phyloP scores from a whole-genome alignment of 495 filamentous ascomycete genomes.

The Annulohypoxylon stygium region DNA sequence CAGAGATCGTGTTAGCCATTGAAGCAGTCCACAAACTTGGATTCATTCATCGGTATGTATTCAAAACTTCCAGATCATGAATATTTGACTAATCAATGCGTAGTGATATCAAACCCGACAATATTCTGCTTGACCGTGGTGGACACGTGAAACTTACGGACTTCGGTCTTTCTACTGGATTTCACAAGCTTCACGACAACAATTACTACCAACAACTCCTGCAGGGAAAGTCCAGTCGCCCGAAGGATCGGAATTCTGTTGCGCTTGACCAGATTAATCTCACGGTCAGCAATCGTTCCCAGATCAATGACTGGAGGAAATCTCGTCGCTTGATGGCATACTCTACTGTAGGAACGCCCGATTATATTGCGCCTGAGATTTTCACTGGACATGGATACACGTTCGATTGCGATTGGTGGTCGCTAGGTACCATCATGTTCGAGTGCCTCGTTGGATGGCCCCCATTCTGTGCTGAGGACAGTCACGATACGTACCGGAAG shows the following conservation, averaged over 20 bases:
- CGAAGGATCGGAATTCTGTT: constrained; percentile 87
- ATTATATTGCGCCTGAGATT: constrained; percentile 99
- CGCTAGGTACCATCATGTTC: constrained; percentile 98
- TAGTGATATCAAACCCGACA: constrained; percentile 99
- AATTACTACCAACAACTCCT: constrained; percentile 98
- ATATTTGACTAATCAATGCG: constrained; percentile 27
- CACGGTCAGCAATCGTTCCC: constrained; percentile 94
- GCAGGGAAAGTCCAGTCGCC: constrained; percentile 79
- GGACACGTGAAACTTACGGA: constrained; percentile 99
- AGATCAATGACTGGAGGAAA: constrained; percentile 98
- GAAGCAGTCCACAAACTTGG: constrained; percentile 98
- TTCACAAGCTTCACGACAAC: constrained; percentile 97
- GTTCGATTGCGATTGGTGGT: constrained; percentile 99
- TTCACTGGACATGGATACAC: constrained; percentile 96
- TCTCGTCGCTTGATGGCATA: constrained; percentile 95
- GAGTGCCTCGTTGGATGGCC: constrained; percentile 99
- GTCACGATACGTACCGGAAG: constrained; percentile 97
- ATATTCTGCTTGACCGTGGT: constrained; percentile 93
- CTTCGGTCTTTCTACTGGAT: constrained; percentile 97
- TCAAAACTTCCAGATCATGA: not conserved
- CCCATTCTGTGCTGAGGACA: constrained; percentile 98
- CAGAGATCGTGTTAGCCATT: constrained; percentile 96
- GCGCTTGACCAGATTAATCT: constrained; percentile 98
- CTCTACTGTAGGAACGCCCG: constrained; percentile 96
- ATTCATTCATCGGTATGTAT: constrained; percentile 93